These are phyloP conservation scores for Alternaria longipes DNA, from an alignment of 2,329 filamentous ascomycete species.

Conservation along the genomic window DNA sequence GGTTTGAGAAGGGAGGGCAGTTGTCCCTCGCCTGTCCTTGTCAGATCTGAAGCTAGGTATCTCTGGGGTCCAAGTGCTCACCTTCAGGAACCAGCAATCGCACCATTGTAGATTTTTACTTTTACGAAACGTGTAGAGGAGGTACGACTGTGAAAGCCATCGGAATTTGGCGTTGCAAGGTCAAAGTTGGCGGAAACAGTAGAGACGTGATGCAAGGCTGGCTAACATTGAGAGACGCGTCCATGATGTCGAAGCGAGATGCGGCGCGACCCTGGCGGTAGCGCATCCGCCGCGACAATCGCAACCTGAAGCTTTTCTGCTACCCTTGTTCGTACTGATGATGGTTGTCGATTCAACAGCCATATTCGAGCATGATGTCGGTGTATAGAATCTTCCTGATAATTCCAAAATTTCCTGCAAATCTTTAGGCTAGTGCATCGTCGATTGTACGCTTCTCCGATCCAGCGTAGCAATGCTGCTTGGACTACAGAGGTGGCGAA, in stretches of 20 bases:
- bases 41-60: constrained; percentile 11
- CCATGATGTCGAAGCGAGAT: constrained; percentile 17
- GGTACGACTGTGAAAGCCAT: background rate
- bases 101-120: constrained; percentile 27
- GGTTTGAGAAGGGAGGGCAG: constrained; percentile 20
- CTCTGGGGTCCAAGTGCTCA: background rate
- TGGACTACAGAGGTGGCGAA: no score
- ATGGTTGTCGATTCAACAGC: background rate
- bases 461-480: no score
- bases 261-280: constrained; percentile 16
- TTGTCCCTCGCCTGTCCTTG: constrained; percentile 31
- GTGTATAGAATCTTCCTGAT: no score
- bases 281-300: constrained; percentile 14
- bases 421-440: no score
- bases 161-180: background rate
- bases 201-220: background rate
- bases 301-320: background rate
- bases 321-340: background rate
- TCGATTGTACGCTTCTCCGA: no score
- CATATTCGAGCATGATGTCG: no score
- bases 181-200: background rate
- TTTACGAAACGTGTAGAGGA: background rate
- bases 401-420: no score
- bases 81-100: constrained; percentile 37
- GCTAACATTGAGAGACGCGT: constrained; percentile 2